Evolutionary conservation across 2,329 filamentous ascomycete species (phyloP).

Genomic region (Phyllosticta paracitricarpa): DNA sequence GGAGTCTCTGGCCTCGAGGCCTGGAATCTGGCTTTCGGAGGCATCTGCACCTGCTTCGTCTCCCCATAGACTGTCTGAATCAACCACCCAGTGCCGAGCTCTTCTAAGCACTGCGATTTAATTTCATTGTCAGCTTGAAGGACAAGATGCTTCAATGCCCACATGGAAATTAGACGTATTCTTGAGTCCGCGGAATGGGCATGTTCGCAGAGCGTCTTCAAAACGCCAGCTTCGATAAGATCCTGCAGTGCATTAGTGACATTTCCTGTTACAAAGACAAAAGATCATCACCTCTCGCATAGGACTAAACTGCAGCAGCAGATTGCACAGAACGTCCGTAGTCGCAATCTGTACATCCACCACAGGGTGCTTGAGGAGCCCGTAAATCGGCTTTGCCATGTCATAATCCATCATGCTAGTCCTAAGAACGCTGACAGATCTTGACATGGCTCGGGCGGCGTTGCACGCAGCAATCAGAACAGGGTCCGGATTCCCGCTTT

Average conservation of each 20-base stretch:
- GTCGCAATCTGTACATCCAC: slow-evolving; percentile 77
- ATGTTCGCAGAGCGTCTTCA: slow-evolving; percentile 71
- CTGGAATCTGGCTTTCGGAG: slow-evolving; percentile 27
- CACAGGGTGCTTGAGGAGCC: slow-evolving; percentile 63
- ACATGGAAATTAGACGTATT: slow-evolving; percentile 75
- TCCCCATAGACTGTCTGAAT: slow-evolving; percentile 58
- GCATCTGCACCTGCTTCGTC: slow-evolving; percentile 19
- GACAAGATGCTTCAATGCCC: slow-evolving; percentile 88
- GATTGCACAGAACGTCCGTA: slow-evolving; percentile 72
- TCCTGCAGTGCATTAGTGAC: slow-evolving; percentile 37
- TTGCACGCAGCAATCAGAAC: slow-evolving; percentile 82
- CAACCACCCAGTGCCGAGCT: slow-evolving; percentile 70
- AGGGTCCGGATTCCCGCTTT: slow-evolving; percentile 66
- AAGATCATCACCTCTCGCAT: slow-evolving; percentile 66
- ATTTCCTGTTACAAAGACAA: slow-evolving; percentile 9
- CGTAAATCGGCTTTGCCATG: slow-evolving; percentile 66
- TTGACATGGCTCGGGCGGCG: slow-evolving; percentile 67
- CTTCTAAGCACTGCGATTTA: slow-evolving; percentile 68
- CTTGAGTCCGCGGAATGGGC: slow-evolving; percentile 72
- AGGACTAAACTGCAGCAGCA: slow-evolving; percentile 81
- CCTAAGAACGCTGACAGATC: slow-evolving; percentile 73
- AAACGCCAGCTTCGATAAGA: slow-evolving; percentile 62
- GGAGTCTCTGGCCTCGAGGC: slow-evolving; percentile 16
- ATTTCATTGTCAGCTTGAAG: slow-evolving; percentile 59
- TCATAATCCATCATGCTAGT: slow-evolving; percentile 82